Evolutionary conservation across 2,329 filamentous ascomycete species (phyloP).

Genomic region (Xylaria sp.): DNA sequence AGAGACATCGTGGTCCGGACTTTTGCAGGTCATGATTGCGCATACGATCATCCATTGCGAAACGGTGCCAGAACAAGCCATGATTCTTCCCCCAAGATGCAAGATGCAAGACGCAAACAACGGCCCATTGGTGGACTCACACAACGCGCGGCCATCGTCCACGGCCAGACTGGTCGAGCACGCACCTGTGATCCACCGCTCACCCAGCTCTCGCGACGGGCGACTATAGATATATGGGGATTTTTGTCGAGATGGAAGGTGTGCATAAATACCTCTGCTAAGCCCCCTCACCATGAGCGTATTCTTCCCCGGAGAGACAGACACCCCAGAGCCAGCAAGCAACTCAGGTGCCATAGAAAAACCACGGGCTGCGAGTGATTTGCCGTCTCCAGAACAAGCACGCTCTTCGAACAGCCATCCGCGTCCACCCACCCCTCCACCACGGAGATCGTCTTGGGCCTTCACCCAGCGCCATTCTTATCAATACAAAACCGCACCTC

Average conservation of each 20-base stretch:
- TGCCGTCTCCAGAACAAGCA: conserved; percentile 6
- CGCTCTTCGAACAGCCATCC: conserved; percentile 5
- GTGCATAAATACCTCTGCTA: conserved; percentile 27
- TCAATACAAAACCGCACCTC: neutral
- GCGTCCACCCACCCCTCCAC: conserved; percentile 25
- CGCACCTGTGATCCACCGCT: neutral
- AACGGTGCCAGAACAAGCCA: too few species aligned
- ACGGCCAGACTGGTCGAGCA: neutral
- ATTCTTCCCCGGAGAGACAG: conserved; percentile 8
- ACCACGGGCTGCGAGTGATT: conserved; percentile 9
- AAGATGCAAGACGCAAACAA: neutral
- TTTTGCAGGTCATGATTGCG: too few species aligned
- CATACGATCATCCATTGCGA: too few species aligned
- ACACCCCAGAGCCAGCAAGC: conserved; percentile 17
- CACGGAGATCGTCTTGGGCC: conserved; percentile 27
- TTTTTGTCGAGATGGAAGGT: conserved; percentile 5
- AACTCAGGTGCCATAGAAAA: neutral
- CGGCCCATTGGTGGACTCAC: neutral
- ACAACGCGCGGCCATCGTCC: conserved; percentile 3
- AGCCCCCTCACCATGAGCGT: conserved; percentile 14
- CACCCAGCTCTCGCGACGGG: neutral
- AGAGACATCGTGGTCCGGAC: neutral
- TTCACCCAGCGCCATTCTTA: conserved; percentile 13
- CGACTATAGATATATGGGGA: conserved; percentile 5
- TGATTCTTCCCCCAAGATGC: neutral